A percentile compares a stretch with the other conserved stretches of the same genome.
Evolutionary conservation across 768 basidiomycete genomes (phyloP).

Genomic region (Leccinum disarticulatum): DNA sequence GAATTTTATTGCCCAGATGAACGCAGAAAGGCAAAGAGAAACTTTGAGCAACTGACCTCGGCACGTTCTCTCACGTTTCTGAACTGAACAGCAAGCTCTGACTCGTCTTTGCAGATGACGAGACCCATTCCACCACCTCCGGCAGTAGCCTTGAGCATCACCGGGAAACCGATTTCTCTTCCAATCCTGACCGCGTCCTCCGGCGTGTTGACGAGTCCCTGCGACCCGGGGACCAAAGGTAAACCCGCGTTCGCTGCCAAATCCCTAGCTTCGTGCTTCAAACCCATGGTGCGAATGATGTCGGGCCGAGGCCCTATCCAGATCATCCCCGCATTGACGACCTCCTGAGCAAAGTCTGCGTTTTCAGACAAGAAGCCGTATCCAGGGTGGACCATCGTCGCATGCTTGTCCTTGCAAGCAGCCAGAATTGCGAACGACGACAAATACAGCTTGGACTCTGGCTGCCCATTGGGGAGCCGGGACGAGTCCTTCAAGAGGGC

Average conservation of each 20-base stretch:
- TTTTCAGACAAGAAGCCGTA: constrained; percentile 71
- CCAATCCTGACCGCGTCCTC: constrained; percentile 45
- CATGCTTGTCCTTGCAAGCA: constrained; percentile 40
- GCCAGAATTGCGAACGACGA: constrained; percentile 38
- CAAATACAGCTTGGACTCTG: constrained; percentile 49
- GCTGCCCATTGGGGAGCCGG: constrained; percentile 4
- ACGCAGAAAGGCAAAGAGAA: not conserved
- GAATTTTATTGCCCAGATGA: constrained; percentile 16
- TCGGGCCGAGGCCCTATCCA: constrained; percentile 58
- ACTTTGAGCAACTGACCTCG: constrained; percentile 38
- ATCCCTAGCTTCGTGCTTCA: constrained; percentile 58
- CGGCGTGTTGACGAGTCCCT: constrained; percentile 42
- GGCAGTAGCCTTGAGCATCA: constrained; percentile 66
- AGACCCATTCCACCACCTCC: constrained; percentile 74
- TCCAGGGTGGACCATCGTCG: constrained; percentile 60
- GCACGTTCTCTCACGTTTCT: constrained; percentile 40
- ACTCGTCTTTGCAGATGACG: constrained; percentile 47
- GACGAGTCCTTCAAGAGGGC: constrained; percentile 33
- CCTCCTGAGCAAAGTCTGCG: constrained; percentile 48
- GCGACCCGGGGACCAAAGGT: constrained; percentile 56
- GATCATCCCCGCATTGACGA: constrained; percentile 48
- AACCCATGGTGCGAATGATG: constrained; percentile 54
- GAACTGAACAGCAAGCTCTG: constrained; percentile 40
- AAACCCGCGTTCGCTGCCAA: constrained; percentile 49
- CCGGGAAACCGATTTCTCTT: constrained; percentile 50